Evolutionary conservation across 1,284 basidiomycete genomes (phyloP), one percentile per base, ranked within the genome.

Genomic region (Irpex rosettiformis): DNA sequence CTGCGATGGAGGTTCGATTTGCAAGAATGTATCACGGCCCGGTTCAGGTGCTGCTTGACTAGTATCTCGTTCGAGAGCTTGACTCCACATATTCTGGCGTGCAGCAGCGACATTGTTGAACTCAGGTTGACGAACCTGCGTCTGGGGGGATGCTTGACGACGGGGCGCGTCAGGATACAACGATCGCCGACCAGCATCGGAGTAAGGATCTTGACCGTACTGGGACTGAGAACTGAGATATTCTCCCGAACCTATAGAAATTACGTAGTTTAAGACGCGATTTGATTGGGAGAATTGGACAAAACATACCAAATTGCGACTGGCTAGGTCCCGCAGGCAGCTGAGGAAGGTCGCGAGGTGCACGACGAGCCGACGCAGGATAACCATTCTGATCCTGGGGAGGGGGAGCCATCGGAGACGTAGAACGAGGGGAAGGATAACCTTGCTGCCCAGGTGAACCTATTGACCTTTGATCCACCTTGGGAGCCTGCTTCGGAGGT

Each of bases 31-130:
- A 61, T 91, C 88, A 24, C 65, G 69, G 42, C 64, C 58, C 54
- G 75, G 71, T 54, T 73, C 75, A 11, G 73, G 67, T 11, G 74
- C 66, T 43, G 76, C 79, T 58, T 77, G 72, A 18, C 79, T 76
- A 48, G 79, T 79, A 55, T 85, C 82, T 52, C 89, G 80, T 58
- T 94, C 89, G 64, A 95, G 85, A 54, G 91, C 91, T 69, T 91
- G 87, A 67, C 88, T 93, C 93, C 93, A 96, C 54, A 94, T 83
- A 58, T 71, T 82, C 61, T 88, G 87, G 53, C 85, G 82, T 45
- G 83, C 75, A 48, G 84, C 76, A 54, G 80, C 78, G 28, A 79
- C 80, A 45, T 57, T 66, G 48, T 71, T 66, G 49, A 67, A 67
- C 49, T 71, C 64, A n/a, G 70, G 59, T 54, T 67, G 69, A 43